phyloP scores from a whole-genome alignment of 2,329 filamentous ascomycete genomes.

The Xylaria multiplex region DNA sequence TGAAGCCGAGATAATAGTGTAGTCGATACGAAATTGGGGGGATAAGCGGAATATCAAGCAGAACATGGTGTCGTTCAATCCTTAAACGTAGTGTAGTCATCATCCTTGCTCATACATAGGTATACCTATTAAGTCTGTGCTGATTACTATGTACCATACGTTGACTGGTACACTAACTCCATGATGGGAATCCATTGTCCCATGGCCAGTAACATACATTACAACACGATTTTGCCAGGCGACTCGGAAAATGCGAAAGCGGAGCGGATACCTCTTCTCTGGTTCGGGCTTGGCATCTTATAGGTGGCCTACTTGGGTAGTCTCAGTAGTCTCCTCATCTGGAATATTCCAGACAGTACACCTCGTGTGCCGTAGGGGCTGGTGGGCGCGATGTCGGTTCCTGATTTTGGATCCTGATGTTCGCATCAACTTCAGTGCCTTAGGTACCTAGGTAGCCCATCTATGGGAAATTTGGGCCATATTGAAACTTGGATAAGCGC shows the following conservation, averaged over 20 bases:
- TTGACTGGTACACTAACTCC: background rate
- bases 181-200: background rate
- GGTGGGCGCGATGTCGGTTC: constrained; percentile 5
- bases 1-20: background rate
- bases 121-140: background rate
- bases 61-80: background rate
- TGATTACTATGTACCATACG: constrained; percentile 9
- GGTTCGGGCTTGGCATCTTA: background rate
- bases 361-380: background rate
- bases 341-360: background rate
- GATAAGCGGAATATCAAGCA: constrained; percentile 7
- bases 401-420: background rate
- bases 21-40: constrained; percentile 2
- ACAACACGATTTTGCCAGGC: background rate
- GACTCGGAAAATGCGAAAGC: background rate
- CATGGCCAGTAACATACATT: too few species aligned
- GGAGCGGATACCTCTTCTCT: background rate
- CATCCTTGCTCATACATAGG: background rate
- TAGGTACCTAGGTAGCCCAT: background rate
- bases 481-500: constrained; percentile 7
- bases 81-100: background rate
- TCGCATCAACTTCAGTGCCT: background rate
- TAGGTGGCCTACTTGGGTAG: background rate
- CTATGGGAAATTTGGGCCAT: background rate
- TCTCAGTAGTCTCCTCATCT: background rate